phyloP scores from a whole-genome alignment of 495 filamentous ascomycete species.

The Sabuloglossum arenarium region DNA sequence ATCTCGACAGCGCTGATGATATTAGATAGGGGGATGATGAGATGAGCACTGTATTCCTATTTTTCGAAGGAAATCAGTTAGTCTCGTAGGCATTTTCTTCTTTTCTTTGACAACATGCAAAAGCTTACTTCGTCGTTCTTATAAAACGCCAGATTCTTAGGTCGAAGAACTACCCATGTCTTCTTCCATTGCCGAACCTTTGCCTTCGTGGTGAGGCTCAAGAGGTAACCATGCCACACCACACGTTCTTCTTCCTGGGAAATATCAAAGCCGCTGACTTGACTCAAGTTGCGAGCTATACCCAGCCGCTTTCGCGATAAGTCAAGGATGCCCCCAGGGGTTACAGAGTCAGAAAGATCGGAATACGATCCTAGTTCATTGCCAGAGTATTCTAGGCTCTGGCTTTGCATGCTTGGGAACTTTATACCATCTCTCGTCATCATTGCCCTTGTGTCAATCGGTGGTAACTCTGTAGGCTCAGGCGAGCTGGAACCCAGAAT shows the following conservation, averaged over 20 bases:
- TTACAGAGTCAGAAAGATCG: slow-evolving; percentile 58
- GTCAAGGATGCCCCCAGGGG: slow-evolving; percentile 18
- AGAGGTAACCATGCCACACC: slow-evolving; percentile 80
- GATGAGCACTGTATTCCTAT: slow-evolving; percentile 67
- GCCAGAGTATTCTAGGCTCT: slow-evolving; percentile 60
- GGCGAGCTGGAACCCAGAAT: slow-evolving; percentile 4
- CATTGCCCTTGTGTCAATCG: slow-evolving; percentile 7
- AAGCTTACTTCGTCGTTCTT: slow-evolving; percentile 52
- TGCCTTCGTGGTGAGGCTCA: slow-evolving; percentile 66
- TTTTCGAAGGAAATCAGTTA: slow-evolving; percentile 12
- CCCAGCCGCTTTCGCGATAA: slow-evolving; percentile 12
- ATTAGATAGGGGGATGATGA: slow-evolving; percentile 57
- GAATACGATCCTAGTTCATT: slow-evolving; percentile 78
- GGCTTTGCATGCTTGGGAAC: slow-evolving; percentile 9
- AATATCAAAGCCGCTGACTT: slow-evolving; percentile 27
- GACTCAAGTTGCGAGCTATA: not conserved
- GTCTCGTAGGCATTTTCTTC: slow-evolving; percentile 65
- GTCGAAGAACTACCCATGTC: slow-evolving; percentile 79
- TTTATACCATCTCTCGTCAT: slow-evolving; percentile 16
- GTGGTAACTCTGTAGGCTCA: slow-evolving; percentile 20
- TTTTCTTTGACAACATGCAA: not conserved
- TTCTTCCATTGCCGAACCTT: slow-evolving; percentile 89
- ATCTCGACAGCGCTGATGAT: slow-evolving; percentile 89
- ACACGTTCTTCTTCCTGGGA: slow-evolving; percentile 46
- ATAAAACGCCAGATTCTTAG: slow-evolving; percentile 73